A percentile compares a stretch with the other conserved stretches of the same genome.
Evolutionary conservation across 2,329 filamentous ascomycete genomes (phyloP).

Genomic region (Claviceps quebecensis): DNA sequence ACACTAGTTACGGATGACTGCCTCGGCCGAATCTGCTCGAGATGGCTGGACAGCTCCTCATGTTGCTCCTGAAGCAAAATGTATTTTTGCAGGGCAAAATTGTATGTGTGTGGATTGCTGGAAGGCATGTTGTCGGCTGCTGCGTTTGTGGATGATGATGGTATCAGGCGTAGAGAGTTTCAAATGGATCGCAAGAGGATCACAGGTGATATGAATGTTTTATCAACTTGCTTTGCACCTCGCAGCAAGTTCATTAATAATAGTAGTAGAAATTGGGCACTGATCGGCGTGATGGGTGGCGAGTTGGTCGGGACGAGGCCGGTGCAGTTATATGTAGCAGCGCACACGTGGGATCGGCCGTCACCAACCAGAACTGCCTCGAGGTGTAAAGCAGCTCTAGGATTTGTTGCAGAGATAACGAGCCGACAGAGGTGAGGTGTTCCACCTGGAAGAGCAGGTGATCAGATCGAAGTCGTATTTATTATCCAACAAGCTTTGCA

Average conservation of each 20-base stretch:
- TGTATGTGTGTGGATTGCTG: conserved; percentile 20
- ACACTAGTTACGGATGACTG: conserved; percentile 18
- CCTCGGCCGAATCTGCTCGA: conserved; percentile 35
- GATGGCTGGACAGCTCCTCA: conserved; percentile 35
- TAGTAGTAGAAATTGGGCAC: conserved; percentile 2
- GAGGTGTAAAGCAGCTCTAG: not conserved
- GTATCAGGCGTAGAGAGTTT: not conserved
- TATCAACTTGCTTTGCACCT: conserved; percentile 7
- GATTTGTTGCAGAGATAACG: conserved; percentile 2
- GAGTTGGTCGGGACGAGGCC: conserved; percentile 1
- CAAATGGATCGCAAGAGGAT: not conserved
- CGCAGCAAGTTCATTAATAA: conserved; percentile 1
- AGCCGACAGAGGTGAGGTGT: not conserved
- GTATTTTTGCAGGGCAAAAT: conserved; percentile 39
- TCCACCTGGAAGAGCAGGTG: not conserved
- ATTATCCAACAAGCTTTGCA: not conserved
- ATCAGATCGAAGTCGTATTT: not conserved
- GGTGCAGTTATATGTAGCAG: conserved; percentile 5
- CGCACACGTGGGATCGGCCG: conserved; percentile 1
- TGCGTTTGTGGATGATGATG: not conserved
- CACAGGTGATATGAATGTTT: not conserved
- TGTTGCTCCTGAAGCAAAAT: conserved; percentile 40
- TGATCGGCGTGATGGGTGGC: not conserved
- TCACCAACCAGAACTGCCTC: conserved; percentile 5
- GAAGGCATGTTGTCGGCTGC: conserved; percentile 16